phyloP scores from a whole-genome alignment of 169 alveolate species.

The Plasmodium knowlesi region DNA sequence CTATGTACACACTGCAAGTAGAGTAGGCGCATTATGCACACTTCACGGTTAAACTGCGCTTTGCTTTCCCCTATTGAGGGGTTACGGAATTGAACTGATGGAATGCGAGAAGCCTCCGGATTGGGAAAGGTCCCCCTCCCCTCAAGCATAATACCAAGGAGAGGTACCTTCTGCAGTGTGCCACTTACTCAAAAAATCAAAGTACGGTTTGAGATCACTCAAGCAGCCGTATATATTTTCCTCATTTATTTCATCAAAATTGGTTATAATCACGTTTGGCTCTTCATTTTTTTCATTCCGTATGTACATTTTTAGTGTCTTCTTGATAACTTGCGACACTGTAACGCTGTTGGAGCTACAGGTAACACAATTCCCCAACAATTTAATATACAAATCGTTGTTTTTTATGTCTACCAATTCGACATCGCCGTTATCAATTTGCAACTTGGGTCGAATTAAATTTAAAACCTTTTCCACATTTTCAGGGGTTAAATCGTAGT shows the following conservation, averaged over 20 bases:
- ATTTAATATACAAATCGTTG: constrained; percentile 69
- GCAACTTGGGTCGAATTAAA: constrained; percentile 83
- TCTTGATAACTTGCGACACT: constrained; percentile 81
- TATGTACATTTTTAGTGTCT: constrained; percentile 78
- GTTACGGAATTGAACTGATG: background rate
- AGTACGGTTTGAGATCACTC: constrained; percentile 59
- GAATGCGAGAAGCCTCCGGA: background rate
- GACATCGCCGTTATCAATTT: constrained; percentile 83
- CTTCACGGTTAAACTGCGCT: background rate
- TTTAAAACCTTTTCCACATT: constrained; percentile 84
- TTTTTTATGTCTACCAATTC: constrained; percentile 78
- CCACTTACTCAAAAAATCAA: constrained; percentile 65
- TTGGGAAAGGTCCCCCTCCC: background rate
- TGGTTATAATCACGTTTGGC: constrained; percentile 76
- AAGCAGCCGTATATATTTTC: constrained; percentile 55
- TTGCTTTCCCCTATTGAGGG: background rate
- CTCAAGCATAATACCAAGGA: background rate
- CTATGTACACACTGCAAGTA: too few species aligned
- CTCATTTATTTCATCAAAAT: constrained; percentile 78
- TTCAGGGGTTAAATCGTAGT: constrained; percentile 74
- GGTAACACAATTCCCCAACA: constrained; percentile 82
- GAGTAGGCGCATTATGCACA: background rate
- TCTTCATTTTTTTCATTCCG: constrained; percentile 75
- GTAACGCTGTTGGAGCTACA: constrained; percentile 83
- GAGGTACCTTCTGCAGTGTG: background rate